A percentile compares a stretch with the other conserved stretches of the same genome.
Conservation (phyloP, 768 basidiomycete species). For the Lactarius evosmus region DNA sequence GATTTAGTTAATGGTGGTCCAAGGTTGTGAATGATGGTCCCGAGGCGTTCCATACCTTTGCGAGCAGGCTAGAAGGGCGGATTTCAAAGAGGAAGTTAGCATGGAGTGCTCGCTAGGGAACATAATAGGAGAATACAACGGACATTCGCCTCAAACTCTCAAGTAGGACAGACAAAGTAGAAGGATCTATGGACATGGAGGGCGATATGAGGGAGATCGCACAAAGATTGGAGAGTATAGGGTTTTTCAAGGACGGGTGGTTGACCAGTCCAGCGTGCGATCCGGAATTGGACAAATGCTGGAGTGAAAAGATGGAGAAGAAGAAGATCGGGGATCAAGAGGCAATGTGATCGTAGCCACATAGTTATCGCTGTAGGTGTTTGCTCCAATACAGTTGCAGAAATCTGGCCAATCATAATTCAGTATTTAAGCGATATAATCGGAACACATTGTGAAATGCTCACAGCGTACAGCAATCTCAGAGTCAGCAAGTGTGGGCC, state of each 20-base stretch:
- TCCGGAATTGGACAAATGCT: not conserved
- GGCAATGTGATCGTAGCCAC: not conserved
- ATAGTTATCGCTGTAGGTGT: not conserved
- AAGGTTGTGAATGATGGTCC: too few relatives aligned
- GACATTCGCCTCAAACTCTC: constrained; percentile 23
- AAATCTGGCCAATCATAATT: too few relatives aligned
- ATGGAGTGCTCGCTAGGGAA: not conserved
- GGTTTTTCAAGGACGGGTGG: not conserved
- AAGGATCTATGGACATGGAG: not conserved
- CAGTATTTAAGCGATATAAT: too few relatives aligned
- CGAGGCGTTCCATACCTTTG: constrained; percentile 20
- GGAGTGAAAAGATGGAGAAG: not conserved
- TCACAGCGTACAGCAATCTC: too few relatives aligned
- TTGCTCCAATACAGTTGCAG: too few relatives aligned
- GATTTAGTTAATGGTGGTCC: not conserved
- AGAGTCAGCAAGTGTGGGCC: not conserved
- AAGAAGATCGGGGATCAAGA: not conserved
- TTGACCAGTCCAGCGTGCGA: not conserved
- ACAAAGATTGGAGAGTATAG: not conserved
- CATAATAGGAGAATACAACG: not conserved
- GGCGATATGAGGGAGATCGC: not conserved
- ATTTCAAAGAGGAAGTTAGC: not conserved
- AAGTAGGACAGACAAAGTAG: not conserved
- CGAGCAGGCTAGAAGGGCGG: constrained; percentile 8
- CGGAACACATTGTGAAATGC: too few relatives aligned